phyloP scores from a whole-genome alignment of 805 yeast genomes.

The Saccharomyces jurei region DNA sequence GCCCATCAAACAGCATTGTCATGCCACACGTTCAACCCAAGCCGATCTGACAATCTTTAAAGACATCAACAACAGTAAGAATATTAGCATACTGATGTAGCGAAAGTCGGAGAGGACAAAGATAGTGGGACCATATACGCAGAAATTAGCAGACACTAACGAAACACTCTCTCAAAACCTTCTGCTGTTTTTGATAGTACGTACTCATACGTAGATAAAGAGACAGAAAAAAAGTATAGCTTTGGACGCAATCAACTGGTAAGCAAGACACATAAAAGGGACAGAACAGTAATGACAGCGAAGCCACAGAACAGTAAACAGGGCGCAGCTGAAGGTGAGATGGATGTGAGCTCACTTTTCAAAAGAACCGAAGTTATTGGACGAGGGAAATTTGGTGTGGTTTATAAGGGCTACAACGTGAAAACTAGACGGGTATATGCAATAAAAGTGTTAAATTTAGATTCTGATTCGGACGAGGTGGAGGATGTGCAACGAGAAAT shows the following conservation, averaged over 20 bases:
- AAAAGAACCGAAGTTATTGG: constrained; percentile 88
- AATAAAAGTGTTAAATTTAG: constrained; percentile 84
- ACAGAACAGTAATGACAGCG: background rate
- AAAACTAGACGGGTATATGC: constrained; percentile 78
- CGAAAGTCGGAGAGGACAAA: background rate
- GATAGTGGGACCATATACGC: background rate
- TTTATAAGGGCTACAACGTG: constrained; percentile 73
- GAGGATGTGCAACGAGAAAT: constrained; percentile 91
- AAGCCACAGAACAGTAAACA: constrained; percentile 1
- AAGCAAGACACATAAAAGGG: background rate
- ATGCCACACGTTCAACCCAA: background rate
- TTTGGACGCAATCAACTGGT: background rate
- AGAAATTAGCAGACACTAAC: background rate
- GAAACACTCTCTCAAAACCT: background rate
- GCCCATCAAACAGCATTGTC: constrained; percentile 1
- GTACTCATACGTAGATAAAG: background rate
- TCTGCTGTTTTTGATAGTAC: background rate
- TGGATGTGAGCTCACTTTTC: constrained; percentile 38
- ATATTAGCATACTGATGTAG: background rate
- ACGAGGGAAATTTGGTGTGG: constrained; percentile 94
- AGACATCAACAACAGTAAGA: background rate
- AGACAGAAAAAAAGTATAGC: background rate
- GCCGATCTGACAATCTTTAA: background rate
- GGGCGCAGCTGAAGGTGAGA: constrained; percentile 6
- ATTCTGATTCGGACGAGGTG: constrained; percentile 89